A percentile compares a stretch with the other conserved stretches of the same genome.
These are phyloP conservation scores for Endocladia muricata DNA, from an alignment of 31 red algal species.

Conservation along the genomic window DNA sequence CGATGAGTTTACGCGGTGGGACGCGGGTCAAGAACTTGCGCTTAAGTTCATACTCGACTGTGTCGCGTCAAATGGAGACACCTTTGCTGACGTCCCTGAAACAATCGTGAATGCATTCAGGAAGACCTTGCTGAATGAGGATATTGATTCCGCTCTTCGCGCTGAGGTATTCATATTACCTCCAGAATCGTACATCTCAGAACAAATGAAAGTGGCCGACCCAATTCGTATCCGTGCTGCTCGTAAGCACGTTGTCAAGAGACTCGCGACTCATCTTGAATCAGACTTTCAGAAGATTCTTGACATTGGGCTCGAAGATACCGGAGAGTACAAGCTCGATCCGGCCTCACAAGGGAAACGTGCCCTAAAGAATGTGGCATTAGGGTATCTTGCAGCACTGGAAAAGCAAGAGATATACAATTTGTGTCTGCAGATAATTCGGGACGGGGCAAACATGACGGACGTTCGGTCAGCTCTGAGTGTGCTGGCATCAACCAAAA, in stretches of 20 bases:
- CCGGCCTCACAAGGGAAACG: slow-evolving; percentile 62
- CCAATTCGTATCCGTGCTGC: slow-evolving; percentile 77
- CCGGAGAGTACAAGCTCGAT: slow-evolving; percentile 64
- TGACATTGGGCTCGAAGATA: slow-evolving; percentile 30
- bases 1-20: slow-evolving; percentile 93
- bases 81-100: slow-evolving; percentile 19
- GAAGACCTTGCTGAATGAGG: slow-evolving; percentile 46
- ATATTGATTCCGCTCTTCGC: slow-evolving; percentile 68
- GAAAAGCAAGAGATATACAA: slow-evolving; percentile 43
- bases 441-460: slow-evolving; percentile 88
- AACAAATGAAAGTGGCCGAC: slow-evolving; percentile 71
- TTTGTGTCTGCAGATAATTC: slow-evolving; percentile 54
- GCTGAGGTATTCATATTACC: slow-evolving; percentile 72
- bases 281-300: slow-evolving; percentile 45
- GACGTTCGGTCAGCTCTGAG: slow-evolving; percentile 73
- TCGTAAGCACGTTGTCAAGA: slow-evolving; percentile 42
- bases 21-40: slow-evolving; percentile 78
- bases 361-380: slow-evolving; percentile 68
- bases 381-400: slow-evolving; percentile 62
- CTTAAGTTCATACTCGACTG: slow-evolving; percentile 61
- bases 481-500: slow-evolving; percentile 37
- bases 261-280: slow-evolving; percentile 55
- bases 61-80: slow-evolving; percentile 4
- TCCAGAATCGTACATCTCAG: slow-evolving; percentile 68
- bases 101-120: slow-evolving; percentile 59